Evolutionary conservation across 306 rosid genomes (phyloP).

Genomic region (Trichosanthes truncata): DNA sequence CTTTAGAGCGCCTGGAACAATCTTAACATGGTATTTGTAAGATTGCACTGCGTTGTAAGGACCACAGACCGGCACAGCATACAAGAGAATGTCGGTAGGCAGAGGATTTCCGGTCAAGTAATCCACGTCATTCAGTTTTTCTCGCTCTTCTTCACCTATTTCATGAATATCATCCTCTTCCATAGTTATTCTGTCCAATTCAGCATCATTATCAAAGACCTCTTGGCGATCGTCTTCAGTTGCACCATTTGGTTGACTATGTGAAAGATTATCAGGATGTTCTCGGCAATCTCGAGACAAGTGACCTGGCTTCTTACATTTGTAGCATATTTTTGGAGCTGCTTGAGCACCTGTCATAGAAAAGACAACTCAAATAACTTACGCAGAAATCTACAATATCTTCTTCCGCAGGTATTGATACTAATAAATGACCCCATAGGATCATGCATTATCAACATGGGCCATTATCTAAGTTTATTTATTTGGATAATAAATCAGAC

Average conservation of each 20-base stretch:
- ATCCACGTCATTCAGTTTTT: constrained; percentile 77
- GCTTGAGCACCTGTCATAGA: constrained; percentile 44
- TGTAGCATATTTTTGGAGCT: constrained; percentile 78
- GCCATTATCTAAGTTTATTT: neutral
- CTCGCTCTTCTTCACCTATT: constrained; percentile 95
- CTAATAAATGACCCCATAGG: neutral
- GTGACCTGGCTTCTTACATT: constrained; percentile 90
- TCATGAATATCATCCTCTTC: constrained; percentile 95
- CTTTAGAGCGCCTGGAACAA: constrained; percentile 80
- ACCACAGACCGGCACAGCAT: constrained; percentile 88
- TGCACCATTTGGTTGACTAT: constrained; percentile 31
- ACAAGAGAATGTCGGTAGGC: constrained; percentile 75
- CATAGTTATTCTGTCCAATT: constrained; percentile 59
- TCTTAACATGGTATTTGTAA: constrained; percentile 85
- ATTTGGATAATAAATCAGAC: neutral
- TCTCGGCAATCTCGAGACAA: constrained; percentile 84
- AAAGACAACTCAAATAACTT: neutral
- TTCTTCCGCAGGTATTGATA: neutral
- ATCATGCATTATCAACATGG: neutral
- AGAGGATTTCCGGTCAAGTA: constrained; percentile 95
- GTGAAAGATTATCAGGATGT: constrained; percentile 30
- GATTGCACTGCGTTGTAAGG: constrained; percentile 82
- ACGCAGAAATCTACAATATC: neutral
- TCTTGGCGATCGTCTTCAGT: constrained; percentile 27
- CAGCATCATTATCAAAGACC: constrained; percentile 25